Conservation (phyloP, 768 basidiomycete genomes). For the Ramaria sp. region DNA sequence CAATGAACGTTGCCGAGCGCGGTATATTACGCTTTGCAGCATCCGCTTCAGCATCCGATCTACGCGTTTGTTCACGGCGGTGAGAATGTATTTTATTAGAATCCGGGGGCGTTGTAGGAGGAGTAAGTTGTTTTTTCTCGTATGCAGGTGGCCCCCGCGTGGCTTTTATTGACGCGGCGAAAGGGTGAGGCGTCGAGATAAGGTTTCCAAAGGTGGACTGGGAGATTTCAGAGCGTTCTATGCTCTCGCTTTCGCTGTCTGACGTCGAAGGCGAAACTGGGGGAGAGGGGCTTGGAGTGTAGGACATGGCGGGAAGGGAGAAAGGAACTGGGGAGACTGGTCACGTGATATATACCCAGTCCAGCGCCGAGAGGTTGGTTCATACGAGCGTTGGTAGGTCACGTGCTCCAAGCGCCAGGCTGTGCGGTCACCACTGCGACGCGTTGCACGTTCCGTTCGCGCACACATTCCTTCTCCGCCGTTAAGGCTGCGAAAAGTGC, state of each 20-base stretch:
- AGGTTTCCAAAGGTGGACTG: background rate
- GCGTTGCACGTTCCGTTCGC: too few relatives aligned
- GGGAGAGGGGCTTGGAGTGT: background rate
- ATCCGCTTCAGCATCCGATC: slow-evolving; percentile 10
- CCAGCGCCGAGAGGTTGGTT: background rate
- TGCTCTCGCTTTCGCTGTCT: background rate
- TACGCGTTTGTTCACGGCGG: background rate
- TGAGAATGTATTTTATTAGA: background rate
- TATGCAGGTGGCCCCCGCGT: slow-evolving; percentile 32
- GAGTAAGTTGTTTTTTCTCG: slow-evolving; percentile 27
- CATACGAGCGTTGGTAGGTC: background rate
- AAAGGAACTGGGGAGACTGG: background rate
- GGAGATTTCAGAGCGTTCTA: background rate
- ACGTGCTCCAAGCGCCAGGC: background rate
- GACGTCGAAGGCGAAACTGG: background rate
- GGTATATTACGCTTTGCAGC: slow-evolving; percentile 2
- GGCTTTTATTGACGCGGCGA: slow-evolving; percentile 48
- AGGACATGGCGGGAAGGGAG: background rate
- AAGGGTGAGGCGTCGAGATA: slow-evolving; percentile 32
- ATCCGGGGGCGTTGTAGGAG: slow-evolving; percentile 14
- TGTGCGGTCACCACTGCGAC: too few relatives aligned
- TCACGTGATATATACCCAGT: background rate
- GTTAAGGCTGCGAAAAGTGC: background rate
- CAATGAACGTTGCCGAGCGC: slow-evolving; percentile 8
- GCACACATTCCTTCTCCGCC: too few relatives aligned